These are phyloP conservation scores for Chlorella sp. DNA, from an alignment of 139 green algal species.

Conservation along the genomic window DNA sequence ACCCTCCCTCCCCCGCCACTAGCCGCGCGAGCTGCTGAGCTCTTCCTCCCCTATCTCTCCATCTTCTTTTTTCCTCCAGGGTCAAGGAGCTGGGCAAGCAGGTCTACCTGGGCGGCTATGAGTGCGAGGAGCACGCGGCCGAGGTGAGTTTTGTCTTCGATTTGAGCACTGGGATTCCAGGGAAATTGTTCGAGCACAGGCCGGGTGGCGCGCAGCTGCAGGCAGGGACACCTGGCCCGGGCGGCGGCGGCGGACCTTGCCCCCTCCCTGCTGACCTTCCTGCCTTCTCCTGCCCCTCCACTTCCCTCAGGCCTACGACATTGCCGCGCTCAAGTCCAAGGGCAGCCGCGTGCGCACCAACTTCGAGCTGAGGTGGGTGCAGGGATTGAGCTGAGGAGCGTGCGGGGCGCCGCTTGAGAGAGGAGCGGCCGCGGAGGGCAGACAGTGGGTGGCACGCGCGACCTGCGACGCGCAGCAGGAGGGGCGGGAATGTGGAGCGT, in stretches of 20 bases:
- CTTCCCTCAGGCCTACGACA: conserved; percentile 78
- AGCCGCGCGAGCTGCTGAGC: neutral
- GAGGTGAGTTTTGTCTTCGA: too few species aligned
- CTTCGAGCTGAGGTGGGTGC: conserved; percentile 64
- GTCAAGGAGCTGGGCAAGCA: conserved; percentile 84
- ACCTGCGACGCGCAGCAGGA: neutral
- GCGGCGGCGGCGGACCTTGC: too few species aligned
- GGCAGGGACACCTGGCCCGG: too few species aligned
- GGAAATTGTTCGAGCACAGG: too few species aligned
- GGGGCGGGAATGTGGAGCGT: neutral
- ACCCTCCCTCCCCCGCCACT: neutral
- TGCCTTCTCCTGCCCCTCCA: too few species aligned
- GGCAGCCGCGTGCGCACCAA: conserved; percentile 69
- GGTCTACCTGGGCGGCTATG: conserved; percentile 71
- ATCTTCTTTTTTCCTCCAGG: conserved; percentile 44
- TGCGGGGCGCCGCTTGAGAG: neutral
- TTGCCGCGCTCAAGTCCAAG: conserved; percentile 85
- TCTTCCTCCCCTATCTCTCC: neutral
- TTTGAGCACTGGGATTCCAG: too few species aligned
- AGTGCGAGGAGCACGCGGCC: conserved; percentile 86
- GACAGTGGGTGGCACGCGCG: neutral
- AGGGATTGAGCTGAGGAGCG: too few species aligned
- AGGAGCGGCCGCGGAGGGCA: neutral
- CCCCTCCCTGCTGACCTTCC: neutral
- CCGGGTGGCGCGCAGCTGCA: too few species aligned